Base-by-base conservation (phyloP, 495 filamentous ascomycete species). In the Filosporella fistucella region DNA sequence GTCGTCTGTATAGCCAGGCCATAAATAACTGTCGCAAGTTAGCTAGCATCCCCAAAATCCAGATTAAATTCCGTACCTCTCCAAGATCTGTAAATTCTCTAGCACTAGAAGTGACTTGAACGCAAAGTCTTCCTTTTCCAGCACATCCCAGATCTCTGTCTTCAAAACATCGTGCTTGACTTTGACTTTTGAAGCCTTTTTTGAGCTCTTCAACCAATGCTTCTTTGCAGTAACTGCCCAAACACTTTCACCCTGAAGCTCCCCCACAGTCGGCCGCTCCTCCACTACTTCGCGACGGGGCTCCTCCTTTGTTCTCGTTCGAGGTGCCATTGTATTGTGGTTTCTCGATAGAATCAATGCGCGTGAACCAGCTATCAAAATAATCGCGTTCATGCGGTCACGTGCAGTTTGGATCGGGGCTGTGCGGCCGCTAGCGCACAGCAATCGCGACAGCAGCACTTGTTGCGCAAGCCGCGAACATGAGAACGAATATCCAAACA, bases 1-100 rank as follows among this genome's bases (percentile, higher is more conserved):
- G 59, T 90, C 82, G 54, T 96, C 90, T 32, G 75, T 78, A 62
- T 91, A 99, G 39, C 86, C 85, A 18, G 91, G 93, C 93, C 94
- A 99, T 20, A 99, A 78, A 60, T 88, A 95, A 61, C 87, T 91
- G 45, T 28, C 33, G 23, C 11, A n/a, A 23, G 55, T 67, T 51
- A 65, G 58, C 48, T 24, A 23, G 18, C n/a, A 16, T 21, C 4
- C 14, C 12, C 28, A 18, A 34, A 11, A 0, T 4, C 13, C 9
- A 10, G 17, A 13, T 18, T n/a, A 16, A 10, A 8, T 12, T 17
- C 34, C 71, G 10, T 71, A 91, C 84, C 80, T 89, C 59, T 99
- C 93, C 45, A 99, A 66, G 32, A 94, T 78, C 68, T 95, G 91
- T 52, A 96, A 64, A 51, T 90, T 89, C 68, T 99, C 93, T 52